Evolutionary conservation across 2,329 filamentous ascomycete genomes (phyloP).

Genomic region (Penicillium sp.): DNA sequence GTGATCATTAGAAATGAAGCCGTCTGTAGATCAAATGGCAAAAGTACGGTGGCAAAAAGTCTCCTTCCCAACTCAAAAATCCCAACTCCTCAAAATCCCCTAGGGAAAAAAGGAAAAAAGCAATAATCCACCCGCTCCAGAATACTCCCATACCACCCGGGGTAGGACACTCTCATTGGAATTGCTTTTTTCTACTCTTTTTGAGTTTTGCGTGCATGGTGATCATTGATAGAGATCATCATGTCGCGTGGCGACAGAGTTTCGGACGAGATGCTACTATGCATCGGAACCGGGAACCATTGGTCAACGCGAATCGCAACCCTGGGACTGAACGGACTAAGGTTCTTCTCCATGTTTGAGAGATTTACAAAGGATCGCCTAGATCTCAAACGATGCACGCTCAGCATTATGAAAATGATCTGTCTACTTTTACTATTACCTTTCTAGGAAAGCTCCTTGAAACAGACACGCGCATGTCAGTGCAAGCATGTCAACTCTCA

Average conservation of each 20-base stretch:
- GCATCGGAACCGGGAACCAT: constrained; percentile 2
- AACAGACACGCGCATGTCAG: not conserved
- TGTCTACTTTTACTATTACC: not conserved
- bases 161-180: not conserved
- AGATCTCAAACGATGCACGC: not conserved
- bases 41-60: not conserved
- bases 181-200: not conserved
- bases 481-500: not conserved
- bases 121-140: not conserved
- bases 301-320: not conserved
- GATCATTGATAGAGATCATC: constrained; percentile 7
- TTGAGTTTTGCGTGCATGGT: not conserved
- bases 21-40: not conserved
- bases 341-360: not conserved
- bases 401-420: not conserved
- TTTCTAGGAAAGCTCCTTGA: not conserved
- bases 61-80: not conserved
- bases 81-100: too few species aligned
- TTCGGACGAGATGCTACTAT: constrained; percentile 1
- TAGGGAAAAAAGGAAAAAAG: too few species aligned
- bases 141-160: not conserved
- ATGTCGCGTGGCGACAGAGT: constrained; percentile 12
- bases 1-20: too few species aligned
- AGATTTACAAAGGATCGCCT: not conserved
- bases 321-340: not conserved